Conservation (phyloP, 2,329 filamentous ascomycete species). For the Aspergillus luchuensis region DNA sequence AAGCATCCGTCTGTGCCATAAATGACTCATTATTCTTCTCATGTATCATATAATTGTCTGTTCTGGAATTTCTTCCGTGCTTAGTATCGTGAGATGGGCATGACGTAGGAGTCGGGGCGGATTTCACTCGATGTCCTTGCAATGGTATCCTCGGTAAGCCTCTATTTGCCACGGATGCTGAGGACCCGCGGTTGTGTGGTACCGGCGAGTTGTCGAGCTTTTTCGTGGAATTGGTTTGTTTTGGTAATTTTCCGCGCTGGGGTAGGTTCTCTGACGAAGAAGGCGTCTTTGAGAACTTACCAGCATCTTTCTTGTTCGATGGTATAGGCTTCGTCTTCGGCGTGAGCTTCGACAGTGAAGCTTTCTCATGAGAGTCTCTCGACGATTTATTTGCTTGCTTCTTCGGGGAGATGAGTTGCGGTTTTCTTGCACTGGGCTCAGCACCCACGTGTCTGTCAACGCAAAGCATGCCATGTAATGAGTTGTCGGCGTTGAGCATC, state of each 20-base stretch:
- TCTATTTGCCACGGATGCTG: constrained; percentile 31
- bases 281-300: constrained; percentile 19
- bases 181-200: constrained; percentile 8
- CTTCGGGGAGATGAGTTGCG: not conserved
- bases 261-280: constrained; percentile 1
- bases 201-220: constrained; percentile 14
- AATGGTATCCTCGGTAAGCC: constrained; percentile 31
- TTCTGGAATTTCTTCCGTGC: constrained; percentile 22
- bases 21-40: constrained; percentile 45
- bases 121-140: constrained; percentile 27
- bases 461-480: not conserved
- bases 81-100: constrained; percentile 18
- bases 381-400: constrained; percentile 2
- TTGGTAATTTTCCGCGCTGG: constrained; percentile 23
- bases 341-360: constrained; percentile 35
- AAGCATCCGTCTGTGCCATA: constrained; percentile 46
- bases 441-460: not conserved
- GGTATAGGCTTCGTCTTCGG: constrained; percentile 35
- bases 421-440: not conserved
- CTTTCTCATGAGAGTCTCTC: constrained; percentile 29
- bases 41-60: constrained; percentile 39
- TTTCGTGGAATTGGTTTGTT: constrained; percentile 10
- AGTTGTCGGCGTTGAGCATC: not conserved
- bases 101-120: constrained; percentile 25
- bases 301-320: constrained; percentile 28